Evolutionary conservation across 768 basidiomycete genomes (phyloP), one percentile per base, ranked within the genome.

Genomic region (Chiua virens): DNA sequence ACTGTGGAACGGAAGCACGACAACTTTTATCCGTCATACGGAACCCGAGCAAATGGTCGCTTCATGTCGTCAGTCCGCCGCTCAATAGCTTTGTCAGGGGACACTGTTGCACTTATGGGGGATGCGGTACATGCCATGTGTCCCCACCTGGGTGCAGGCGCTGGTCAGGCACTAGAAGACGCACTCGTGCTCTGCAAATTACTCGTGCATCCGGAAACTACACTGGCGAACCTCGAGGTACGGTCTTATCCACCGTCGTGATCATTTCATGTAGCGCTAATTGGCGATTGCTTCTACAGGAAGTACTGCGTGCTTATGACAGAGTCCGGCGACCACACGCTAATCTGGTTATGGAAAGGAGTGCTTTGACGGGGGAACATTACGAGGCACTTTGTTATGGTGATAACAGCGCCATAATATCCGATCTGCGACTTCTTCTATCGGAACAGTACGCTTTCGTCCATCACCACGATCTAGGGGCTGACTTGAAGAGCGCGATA

Each of bases 41-140:
- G 43, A 68, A 69, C 15, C 73, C 77, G 3, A 79, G 70, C 45
- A 79, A 75, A 63, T 83, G 81, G 82, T 71, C 63, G 27, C 75
- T 84, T 37, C 81, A 82, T 47, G 66, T 71, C 8, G 49, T 82
- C 20, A 58, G 74, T 42, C 80, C 78, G 1, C 75, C 75, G 6
- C 67, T 83, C 18, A 45, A 68, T 15, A 73, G 60, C 14, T 83
- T 71, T 55, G 69, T 77, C 25, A 71, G 66, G 22, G 75, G 73
- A 1, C 70, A 69, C n/a, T n/a, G 67, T 80, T 8, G 80, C 75
- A 4, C 68, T 83, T 20, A 67, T 81, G 25, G 82, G 80, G 6
- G 82, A 84, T 60, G 76, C 82, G 17, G 82, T 82, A 9, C 82
- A 84, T 56, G 80, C 69, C 0, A 83, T 83, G 82, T 57, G 75